Conservation (phyloP, 371 early-diverging fungal species). For the Mucor indicus region DNA sequence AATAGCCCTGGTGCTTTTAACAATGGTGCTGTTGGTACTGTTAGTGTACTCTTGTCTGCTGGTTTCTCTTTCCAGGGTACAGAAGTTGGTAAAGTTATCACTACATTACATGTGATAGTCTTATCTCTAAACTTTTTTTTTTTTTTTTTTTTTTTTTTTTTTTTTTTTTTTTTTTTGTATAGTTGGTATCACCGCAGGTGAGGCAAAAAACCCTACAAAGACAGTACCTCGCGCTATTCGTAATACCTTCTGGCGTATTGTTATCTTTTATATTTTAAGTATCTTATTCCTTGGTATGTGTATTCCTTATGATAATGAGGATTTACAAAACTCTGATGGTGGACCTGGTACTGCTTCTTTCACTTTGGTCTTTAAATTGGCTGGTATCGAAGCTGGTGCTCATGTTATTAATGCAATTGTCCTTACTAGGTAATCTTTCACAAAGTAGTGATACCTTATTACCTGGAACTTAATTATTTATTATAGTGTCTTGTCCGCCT, state of each 20-base stretch:
- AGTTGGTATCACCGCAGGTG: constrained; percentile 61
- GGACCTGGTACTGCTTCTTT: constrained; percentile 54
- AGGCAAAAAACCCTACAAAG: constrained; percentile 60
- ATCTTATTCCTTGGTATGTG: constrained; percentile 66
- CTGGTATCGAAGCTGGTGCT: constrained; percentile 64
- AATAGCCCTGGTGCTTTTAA: constrained; percentile 71
- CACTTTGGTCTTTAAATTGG: constrained; percentile 62
- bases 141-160: background rate
- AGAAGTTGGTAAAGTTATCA: constrained; percentile 46
- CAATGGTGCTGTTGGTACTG: constrained; percentile 66
- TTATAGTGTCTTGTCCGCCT: constrained; percentile 70
- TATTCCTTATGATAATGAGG: constrained; percentile 51
- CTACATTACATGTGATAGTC: background rate
- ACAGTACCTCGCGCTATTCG: constrained; percentile 71
- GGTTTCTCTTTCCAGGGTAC: constrained; percentile 88
- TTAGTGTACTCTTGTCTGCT: constrained; percentile 69
- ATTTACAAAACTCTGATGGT: constrained; percentile 39
- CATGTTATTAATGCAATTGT: constrained; percentile 71
- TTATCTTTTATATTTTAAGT: constrained; percentile 68
- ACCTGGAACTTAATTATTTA: no score
- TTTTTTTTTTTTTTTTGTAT: constrained; percentile 13
- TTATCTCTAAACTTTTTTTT: background rate
- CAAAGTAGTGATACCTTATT: no score
- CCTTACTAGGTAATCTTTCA: no score
- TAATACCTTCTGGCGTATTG: constrained; percentile 68